Evolutionary conservation across 176 grass and related monocot species (phyloP).

Genomic region (maize (Zea mays)): DNA sequence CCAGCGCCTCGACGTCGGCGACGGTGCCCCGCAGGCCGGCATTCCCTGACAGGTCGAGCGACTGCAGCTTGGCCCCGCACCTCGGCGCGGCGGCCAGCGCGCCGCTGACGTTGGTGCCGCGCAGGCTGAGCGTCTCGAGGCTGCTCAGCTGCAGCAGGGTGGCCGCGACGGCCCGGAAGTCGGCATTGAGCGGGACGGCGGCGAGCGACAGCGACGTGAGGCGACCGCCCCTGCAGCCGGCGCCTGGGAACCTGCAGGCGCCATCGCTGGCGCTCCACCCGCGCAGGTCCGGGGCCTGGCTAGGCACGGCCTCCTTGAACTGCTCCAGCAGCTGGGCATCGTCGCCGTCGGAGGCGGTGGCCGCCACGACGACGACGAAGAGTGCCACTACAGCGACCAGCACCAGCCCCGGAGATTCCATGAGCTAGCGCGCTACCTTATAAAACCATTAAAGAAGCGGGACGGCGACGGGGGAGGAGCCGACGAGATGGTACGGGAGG

Average conservation of each 20-base stretch:
- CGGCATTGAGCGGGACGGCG: conserved; percentile 56
- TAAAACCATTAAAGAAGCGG: conserved; percentile 53
- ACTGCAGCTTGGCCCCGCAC: conserved; percentile 49
- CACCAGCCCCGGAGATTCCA: conserved; percentile 45
- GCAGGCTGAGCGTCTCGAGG: conserved; percentile 64
- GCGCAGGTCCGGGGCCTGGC: conserved; percentile 44
- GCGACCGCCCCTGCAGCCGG: conserved; percentile 49
- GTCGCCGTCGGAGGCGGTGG: conserved; percentile 50
- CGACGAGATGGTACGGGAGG: not conserved
- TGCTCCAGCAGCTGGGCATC: conserved; percentile 62
- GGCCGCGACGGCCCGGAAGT: conserved; percentile 59
- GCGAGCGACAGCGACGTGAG: conserved; percentile 63
- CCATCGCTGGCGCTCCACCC: conserved; percentile 48
- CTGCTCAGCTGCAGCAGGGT: conserved; percentile 54
- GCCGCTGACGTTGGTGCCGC: conserved; percentile 72
- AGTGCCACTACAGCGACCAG: conserved; percentile 24
- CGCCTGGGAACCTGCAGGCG: conserved; percentile 67
- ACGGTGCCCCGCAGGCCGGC: conserved; percentile 65
- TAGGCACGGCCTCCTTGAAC: conserved; percentile 63
- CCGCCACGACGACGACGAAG: not conserved
- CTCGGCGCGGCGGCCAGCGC: conserved; percentile 23
- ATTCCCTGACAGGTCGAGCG: conserved; percentile 83
- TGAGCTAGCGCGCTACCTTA: conserved; percentile 22
- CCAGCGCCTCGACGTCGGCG: conserved; percentile 56
- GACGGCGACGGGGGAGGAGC: conserved; percentile 6